phyloP scores from a whole-genome alignment of 306 rosid species.

The Cotoneaster glaucophyllus region DNA sequence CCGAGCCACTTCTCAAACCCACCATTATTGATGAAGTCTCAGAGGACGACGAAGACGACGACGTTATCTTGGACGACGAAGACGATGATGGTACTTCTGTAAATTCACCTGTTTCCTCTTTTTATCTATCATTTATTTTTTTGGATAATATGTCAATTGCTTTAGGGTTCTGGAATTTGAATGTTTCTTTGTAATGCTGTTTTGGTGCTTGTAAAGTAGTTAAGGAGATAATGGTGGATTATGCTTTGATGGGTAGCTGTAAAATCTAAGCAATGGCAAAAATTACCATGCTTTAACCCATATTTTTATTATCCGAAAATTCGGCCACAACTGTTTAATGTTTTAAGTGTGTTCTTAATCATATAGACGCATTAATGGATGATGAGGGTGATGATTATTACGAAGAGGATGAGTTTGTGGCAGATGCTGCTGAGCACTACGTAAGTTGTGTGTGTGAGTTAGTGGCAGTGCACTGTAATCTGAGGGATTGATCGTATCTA shows the following conservation, averaged over 20 bases:
- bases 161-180: not conserved
- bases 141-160: not conserved
- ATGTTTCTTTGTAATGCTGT: not conserved
- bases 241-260: not conserved
- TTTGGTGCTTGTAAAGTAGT: not conserved
- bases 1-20: conserved; percentile 47
- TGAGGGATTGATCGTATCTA: not conserved
- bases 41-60: conserved; percentile 37
- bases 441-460: conserved; percentile 35
- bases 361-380: conserved; percentile 30
- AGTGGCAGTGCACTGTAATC: not conserved
- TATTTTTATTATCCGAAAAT: not conserved
- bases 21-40: conserved; percentile 52
- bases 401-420: conserved; percentile 19
- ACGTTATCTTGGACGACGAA: conserved; percentile 18
- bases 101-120: not conserved
- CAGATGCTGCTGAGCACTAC: conserved; percentile 29
- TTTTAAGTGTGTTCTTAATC: conserved; percentile 21
- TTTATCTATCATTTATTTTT: not conserved
- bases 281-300: not conserved
- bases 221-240: not conserved
- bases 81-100: conserved; percentile 29
- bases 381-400: conserved; percentile 38
- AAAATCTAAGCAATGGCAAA: not conserved
- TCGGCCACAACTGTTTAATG: not conserved